A percentile compares a stretch with the other conserved stretches of the same genome.
Conservation (phyloP, 805 yeast genomes). For the Metschnikowia noctiluminum region DNA sequence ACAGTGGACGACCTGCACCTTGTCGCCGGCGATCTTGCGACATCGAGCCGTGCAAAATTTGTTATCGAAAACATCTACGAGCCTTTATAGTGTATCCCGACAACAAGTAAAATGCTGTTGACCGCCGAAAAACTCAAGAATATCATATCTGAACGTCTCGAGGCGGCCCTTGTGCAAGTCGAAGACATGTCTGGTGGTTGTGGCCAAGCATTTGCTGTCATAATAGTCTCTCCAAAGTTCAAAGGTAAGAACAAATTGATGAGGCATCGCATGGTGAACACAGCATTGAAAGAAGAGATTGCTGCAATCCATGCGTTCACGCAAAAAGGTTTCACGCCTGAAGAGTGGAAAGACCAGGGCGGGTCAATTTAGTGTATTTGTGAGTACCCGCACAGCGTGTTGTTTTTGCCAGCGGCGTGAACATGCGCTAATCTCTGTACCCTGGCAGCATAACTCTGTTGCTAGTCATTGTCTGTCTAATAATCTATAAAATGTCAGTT, state of each 20-base stretch:
- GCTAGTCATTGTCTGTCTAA: neutral
- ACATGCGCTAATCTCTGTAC: too few species aligned
- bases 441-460: too few species aligned
- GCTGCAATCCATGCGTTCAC: constrained; percentile 91
- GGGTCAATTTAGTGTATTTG: constrained; percentile 17
- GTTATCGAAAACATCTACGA: constrained; percentile 10
- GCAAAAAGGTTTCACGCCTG: constrained; percentile 81
- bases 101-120: constrained; percentile 24
- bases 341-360: constrained; percentile 67
- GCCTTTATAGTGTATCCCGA: neutral
- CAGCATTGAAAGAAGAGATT: constrained; percentile 77
- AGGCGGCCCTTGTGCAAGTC: constrained; percentile 64
- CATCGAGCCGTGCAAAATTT: too few species aligned
- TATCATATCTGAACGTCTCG: constrained; percentile 53
- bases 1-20: neutral
- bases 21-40: neutral
- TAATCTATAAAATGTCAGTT: neutral
- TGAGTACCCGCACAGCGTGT: neutral
- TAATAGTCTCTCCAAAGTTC: constrained; percentile 72
- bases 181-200: constrained; percentile 85
- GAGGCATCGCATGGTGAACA: constrained; percentile 85
- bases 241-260: constrained; percentile 77
- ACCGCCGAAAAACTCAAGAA: constrained; percentile 43
- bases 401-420: neutral
- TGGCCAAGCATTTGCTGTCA: constrained; percentile 95